A percentile compares a stretch with the other conserved stretches of the same genome.
phyloP scores from a whole-genome alignment of 2,329 filamentous ascomycete species.

The Penicillium sumatraense region DNA sequence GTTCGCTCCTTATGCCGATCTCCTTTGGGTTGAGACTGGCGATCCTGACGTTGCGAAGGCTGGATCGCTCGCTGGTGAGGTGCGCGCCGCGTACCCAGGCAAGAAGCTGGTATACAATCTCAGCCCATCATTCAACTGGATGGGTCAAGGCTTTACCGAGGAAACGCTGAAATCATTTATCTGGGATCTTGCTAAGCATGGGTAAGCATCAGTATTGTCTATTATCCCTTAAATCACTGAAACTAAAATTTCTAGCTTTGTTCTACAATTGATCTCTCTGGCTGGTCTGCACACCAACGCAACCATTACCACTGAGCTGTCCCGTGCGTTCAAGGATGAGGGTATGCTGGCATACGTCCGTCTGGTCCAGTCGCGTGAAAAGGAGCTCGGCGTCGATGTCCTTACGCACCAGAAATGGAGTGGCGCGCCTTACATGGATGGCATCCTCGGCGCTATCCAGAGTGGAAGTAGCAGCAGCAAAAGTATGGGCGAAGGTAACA shows the following conservation, averaged over 20 bases:
- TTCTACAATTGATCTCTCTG: conserved; percentile 67
- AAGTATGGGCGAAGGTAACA: conserved; percentile 96
- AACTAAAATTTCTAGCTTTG: conserved; percentile 51
- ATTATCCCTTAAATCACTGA: not conserved
- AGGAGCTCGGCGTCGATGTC: conserved; percentile 89
- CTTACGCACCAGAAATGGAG: conserved; percentile 87
- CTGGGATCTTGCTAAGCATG: conserved; percentile 92
- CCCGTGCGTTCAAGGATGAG: conserved; percentile 80
- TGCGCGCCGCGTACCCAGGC: conserved; percentile 69
- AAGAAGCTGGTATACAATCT: conserved; percentile 98
- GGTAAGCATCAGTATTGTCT: conserved; percentile 58
- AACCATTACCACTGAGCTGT: conserved; percentile 73
- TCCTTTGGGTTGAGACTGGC: conserved; percentile 96
- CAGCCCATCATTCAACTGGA: conserved; percentile 98
- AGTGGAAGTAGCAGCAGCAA: conserved; percentile 86
- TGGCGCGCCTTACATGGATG: conserved; percentile 77
- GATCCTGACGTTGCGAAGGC: conserved; percentile 83
- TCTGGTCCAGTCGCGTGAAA: conserved; percentile 84
- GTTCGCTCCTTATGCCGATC: conserved; percentile 89
- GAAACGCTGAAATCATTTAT: conserved; percentile 86
- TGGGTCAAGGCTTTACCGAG: conserved; percentile 87
- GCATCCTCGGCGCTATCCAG: conserved; percentile 86
- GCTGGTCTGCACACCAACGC: conserved; percentile 68
- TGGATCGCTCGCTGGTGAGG: conserved; percentile 73
- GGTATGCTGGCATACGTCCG: conserved; percentile 99